phyloP scores from a whole-genome alignment of 768 basidiomycete species.

The Hysterangium stoloniferum region DNA sequence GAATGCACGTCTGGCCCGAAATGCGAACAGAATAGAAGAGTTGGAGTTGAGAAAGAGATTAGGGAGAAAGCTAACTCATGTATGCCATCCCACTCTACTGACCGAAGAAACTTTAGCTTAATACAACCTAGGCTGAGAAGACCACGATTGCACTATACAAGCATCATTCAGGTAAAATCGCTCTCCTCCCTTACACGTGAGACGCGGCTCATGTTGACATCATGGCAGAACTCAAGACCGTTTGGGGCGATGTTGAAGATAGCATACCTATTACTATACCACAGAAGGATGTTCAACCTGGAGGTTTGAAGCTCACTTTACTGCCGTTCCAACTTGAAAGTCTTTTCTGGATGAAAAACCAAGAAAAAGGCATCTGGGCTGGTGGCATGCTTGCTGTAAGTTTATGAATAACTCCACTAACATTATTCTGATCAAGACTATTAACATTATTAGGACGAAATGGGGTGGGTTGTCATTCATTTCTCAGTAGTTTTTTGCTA shows the following conservation, averaged over 20 bases:
- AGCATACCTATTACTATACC: conserved; percentile 56
- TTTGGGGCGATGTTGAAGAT: conserved; percentile 82
- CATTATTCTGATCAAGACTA: neutral
- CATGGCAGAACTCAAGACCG: conserved; percentile 52
- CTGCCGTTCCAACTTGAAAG: conserved; percentile 96
- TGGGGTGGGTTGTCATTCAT: conserved; percentile 55
- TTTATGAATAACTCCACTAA: conserved; percentile 10
- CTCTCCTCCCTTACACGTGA: conserved; percentile 3
- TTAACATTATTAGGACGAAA: conserved; percentile 76
- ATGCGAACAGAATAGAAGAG: conserved; percentile 40
- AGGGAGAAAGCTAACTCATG: conserved; percentile 68
- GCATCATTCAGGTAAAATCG: conserved; percentile 46
- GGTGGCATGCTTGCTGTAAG: conserved; percentile 90
- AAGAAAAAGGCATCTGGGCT: conserved; percentile 79
- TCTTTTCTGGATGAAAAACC: conserved; percentile 91
- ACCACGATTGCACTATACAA: conserved; percentile 51
- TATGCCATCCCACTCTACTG: conserved; percentile 26
- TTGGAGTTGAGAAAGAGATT: conserved; percentile 43
- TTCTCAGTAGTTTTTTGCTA: conserved; percentile 9
- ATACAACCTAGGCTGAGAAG: conserved; percentile 54
- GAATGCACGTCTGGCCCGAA: conserved; percentile 21
- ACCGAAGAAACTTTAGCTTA: neutral
- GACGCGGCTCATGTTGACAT: neutral
- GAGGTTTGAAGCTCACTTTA: conserved; percentile 73
- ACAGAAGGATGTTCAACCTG: conserved; percentile 68